Evolutionary conservation across 768 basidiomycete species (phyloP), one percentile per base, ranked within the genome.

Genomic region (Termitomyces sp.): DNA sequence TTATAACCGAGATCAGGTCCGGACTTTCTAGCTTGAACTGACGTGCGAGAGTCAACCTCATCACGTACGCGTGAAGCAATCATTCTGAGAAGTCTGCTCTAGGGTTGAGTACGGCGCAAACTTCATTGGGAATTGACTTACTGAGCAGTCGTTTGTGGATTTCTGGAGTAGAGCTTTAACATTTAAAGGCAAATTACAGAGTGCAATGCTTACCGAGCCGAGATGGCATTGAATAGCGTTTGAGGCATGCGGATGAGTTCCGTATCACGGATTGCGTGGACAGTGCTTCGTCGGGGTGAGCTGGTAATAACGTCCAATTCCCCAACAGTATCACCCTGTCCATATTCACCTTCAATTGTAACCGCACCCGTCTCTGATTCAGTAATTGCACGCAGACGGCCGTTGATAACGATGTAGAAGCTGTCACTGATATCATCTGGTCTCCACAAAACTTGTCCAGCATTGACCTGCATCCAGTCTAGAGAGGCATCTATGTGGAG

Each of bases 361-460:
- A 96, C 87, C 38, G 81, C 85, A 5, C 91, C 93, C 32, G 77
- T 80, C 30, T 89, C 86, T 26, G 83, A 84, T 67, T 98, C 95
- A 14, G 84, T 81, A 60, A 98, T 88, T 2, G 94, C 91, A 61
- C 97, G 86, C 18, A 99, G 76, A 65, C 97, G 94, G 51, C 97
- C 97, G 69, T 98, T 96, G 70, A 96, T 92, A 62, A 96, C 97
- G 60, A 99, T 97, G 71, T 97, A 98, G 73, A 98, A 98, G 66
- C 94, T 95, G 68, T 98, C 93, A 63, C 95, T 94, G 50, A 76
- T 77, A 61, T 98, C 97, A 35, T 89, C 86, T 35, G 95, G 89
- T 35, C 95, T 82, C 88, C 95, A 98, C 32, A 96, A 78, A 46
- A 97, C 93, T 72, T 98, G 95, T 2, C 97, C 93, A 1, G 95